These are phyloP conservation scores for Fusarium devonianum DNA, from an alignment of 2,329 filamentous ascomycete species.

Conservation along the genomic window DNA sequence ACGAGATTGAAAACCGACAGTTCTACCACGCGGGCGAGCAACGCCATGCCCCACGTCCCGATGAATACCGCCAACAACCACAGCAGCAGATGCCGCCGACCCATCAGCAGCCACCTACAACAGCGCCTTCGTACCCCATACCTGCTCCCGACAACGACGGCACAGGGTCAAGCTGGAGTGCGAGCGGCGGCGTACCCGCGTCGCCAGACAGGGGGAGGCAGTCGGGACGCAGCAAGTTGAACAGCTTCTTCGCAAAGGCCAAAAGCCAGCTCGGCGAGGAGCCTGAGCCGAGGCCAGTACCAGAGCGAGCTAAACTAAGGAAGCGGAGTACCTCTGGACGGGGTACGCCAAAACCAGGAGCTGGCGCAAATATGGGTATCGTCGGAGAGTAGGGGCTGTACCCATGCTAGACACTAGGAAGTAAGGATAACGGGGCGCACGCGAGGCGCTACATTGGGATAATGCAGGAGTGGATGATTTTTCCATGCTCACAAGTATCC, in stretches of 20 bases:
- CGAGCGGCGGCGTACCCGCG: not conserved
- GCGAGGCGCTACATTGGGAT: too few species aligned
- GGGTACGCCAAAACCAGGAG: not conserved
- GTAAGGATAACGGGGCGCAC: too few species aligned
- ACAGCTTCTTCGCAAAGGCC: constrained; percentile 25
- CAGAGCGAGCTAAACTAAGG: constrained; percentile 31
- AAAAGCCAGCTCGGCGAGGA: not conserved
- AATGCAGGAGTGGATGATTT: too few species aligned
- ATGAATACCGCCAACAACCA: constrained; percentile 23
- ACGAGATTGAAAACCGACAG: constrained; percentile 34
- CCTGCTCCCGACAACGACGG: constrained; percentile 8
- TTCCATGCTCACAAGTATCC: too few species aligned
- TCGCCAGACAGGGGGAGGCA: constrained; percentile 18
- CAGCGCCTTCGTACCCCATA: constrained; percentile 7
- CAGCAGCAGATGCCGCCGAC: too few species aligned
- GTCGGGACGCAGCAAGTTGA: constrained; percentile 19
- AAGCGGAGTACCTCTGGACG: constrained; percentile 35
- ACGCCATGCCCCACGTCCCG: too few species aligned
- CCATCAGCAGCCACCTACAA: not conserved
- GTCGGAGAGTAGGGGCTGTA: constrained; percentile 34
- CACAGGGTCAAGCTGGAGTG: not conserved
- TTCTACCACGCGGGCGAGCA: too few species aligned
- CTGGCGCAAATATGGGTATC: constrained; percentile 13
- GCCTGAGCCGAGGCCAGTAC: not conserved
- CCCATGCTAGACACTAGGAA: too few species aligned